These are phyloP conservation scores for Ceratocystis colombiana DNA, from an alignment of 2,329 filamentous ascomycete species.

Conservation along the genomic window DNA sequence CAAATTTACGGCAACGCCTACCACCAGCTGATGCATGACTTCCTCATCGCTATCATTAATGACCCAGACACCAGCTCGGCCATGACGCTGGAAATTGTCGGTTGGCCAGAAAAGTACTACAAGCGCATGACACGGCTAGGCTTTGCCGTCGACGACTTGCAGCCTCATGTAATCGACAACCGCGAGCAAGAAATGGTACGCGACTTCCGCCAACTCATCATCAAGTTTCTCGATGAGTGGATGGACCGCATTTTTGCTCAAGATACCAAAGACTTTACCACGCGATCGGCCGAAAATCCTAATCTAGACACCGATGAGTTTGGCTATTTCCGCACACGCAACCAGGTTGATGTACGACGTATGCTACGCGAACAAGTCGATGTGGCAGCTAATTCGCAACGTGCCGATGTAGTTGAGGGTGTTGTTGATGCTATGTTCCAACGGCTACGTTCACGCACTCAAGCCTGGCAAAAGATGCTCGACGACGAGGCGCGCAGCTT, in stretches of 20 bases:
- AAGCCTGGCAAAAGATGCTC: constrained; percentile 76
- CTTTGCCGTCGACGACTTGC: constrained; percentile 63
- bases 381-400: constrained; percentile 72
- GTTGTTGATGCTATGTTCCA: constrained; percentile 94
- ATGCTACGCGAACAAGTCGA: constrained; percentile 91
- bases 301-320: constrained; percentile 81
- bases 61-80: constrained; percentile 74
- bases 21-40: constrained; percentile 91
- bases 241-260: constrained; percentile 83
- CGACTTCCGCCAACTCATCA: constrained; percentile 90
- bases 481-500: constrained; percentile 75
- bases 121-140: constrained; percentile 89
- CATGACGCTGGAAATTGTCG: constrained; percentile 82
- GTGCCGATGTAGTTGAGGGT: constrained; percentile 84
- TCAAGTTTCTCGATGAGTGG: constrained; percentile 93
- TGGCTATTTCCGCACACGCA: constrained; percentile 84
- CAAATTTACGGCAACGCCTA: constrained; percentile 85
- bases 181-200: constrained; percentile 82
- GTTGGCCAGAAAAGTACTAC: constrained; percentile 95
- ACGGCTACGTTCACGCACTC: constrained; percentile 70
- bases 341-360: constrained; percentile 88
- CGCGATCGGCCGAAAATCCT: constrained; percentile 60
- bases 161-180: constrained; percentile 80
- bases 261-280: constrained; percentile 70
- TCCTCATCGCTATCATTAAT: constrained; percentile 71